Evolutionary conservation across 176 grass and related monocot species (phyloP).

Genomic region (Ensete ventricosum): DNA sequence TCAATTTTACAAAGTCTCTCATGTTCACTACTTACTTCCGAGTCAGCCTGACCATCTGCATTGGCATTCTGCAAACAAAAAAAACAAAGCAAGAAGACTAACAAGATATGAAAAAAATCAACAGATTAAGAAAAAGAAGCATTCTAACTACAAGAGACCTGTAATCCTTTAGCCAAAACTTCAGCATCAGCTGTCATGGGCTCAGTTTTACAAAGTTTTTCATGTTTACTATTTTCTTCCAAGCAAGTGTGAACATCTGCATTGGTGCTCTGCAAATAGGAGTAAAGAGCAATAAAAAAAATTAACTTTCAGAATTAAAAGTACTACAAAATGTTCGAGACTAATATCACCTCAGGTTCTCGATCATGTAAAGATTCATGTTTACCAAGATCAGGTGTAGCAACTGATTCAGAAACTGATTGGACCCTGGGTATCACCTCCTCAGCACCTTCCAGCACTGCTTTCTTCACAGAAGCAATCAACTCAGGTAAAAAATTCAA

Average conservation of each 20-base stretch:
- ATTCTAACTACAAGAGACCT: constrained; percentile 40
- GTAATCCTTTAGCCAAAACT: constrained; percentile 75
- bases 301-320: neutral
- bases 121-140: neutral
- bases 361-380: constrained; percentile 32
- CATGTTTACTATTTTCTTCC: constrained; percentile 32
- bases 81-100: neutral
- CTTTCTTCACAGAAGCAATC: constrained; percentile 59
- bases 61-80: constrained; percentile 32
- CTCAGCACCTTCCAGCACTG: constrained; percentile 47
- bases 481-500: constrained; percentile 55
- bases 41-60: constrained; percentile 10
- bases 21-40: constrained; percentile 34
- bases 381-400: constrained; percentile 25
- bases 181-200: constrained; percentile 68
- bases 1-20: constrained; percentile 55
- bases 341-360: constrained; percentile 36
- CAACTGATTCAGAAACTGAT: constrained; percentile 21
- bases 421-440: constrained; percentile 23
- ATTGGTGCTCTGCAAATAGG: constrained; percentile 33
- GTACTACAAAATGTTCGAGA: neutral
- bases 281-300: neutral
- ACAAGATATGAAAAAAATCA: neutral
- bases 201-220: constrained; percentile 52
- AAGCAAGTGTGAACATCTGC: constrained; percentile 13